Evolutionary conservation across 2,329 filamentous ascomycete genomes (phyloP).

Genomic region (Calonectria henricotiae): DNA sequence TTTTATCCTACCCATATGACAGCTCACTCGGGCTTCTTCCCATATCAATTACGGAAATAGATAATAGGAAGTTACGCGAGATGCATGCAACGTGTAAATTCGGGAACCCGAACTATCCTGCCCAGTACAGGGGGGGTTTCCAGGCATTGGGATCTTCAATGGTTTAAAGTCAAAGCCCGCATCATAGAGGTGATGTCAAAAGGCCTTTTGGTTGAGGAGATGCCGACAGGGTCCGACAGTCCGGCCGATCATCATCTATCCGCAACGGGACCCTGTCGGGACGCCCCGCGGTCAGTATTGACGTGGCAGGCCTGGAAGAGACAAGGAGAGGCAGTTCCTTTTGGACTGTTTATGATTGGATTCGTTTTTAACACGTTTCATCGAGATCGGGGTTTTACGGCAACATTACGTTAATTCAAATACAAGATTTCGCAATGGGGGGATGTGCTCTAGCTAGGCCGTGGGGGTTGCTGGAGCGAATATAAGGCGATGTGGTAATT

Average conservation of each 20-base stretch:
- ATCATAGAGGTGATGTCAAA: neutral
- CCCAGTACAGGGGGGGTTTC: neutral
- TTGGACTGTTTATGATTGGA: no score
- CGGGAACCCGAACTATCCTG: neutral
- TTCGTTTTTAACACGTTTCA: no score
- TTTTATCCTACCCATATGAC: neutral
- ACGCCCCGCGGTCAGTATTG: neutral
- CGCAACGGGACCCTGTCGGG: conserved; percentile 25
- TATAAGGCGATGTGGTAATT: neutral
- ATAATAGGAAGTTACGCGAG: conserved; percentile 23
- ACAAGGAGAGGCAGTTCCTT: neutral
- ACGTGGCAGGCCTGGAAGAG: neutral
- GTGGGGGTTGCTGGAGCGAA: neutral
- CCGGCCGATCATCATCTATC: conserved; percentile 19
- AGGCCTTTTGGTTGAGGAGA: neutral
- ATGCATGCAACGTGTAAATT: neutral
- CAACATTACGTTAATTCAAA: neutral
- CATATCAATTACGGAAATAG: conserved; percentile 6
- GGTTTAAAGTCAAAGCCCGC: neutral
- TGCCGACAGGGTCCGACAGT: conserved; percentile 1
- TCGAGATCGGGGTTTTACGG: neutral
- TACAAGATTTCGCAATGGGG: no score
- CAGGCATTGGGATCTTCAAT: neutral
- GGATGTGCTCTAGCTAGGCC: no score
- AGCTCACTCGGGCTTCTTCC: conserved; percentile 5